Percentiles rank a stretch among this genome's conserved stretches.
These are phyloP conservation scores for Xylariales sp. DNA, from an alignment of 2,329 filamentous ascomycete genomes.

Conservation along the genomic window DNA sequence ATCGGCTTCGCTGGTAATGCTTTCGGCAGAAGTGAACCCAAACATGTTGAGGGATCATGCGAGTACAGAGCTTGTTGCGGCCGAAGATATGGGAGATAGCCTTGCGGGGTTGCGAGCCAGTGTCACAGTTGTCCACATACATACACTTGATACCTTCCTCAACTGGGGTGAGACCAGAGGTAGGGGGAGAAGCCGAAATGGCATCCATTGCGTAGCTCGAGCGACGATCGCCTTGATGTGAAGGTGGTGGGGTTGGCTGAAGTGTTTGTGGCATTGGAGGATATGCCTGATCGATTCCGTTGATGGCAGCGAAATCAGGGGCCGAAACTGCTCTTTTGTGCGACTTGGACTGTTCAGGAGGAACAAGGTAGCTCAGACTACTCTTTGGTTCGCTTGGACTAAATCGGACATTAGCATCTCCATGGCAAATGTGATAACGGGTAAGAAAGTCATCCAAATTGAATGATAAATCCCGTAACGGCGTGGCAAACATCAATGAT, in stretches of 20 bases:
- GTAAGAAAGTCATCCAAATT: too few relatives aligned
- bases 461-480: too few relatives aligned
- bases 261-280: conserved; percentile 19
- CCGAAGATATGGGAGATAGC: conserved; percentile 79
- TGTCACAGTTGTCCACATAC: conserved; percentile 54
- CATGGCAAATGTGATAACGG: too few relatives aligned
- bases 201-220: conserved; percentile 16
- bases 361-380: conserved; percentile 11
- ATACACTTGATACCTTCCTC: conserved; percentile 40
- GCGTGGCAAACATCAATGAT: too few relatives aligned
- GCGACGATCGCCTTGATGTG: conserved; percentile 17
- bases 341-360: conserved; percentile 21
- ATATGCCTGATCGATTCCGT: conserved; percentile 15
- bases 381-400: conserved; percentile 13
- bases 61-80: conserved; percentile 74
- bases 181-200: conserved; percentile 14
- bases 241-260: conserved; percentile 23
- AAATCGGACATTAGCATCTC: too few relatives aligned
- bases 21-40: conserved; percentile 79
- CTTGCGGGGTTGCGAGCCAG: conserved; percentile 61
- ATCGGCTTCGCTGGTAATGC: conserved; percentile 73
- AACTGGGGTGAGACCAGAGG: conserved; percentile 10
- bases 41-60: conserved; percentile 61
- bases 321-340: conserved; percentile 49
- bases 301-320: conserved; percentile 36